A percentile compares a stretch with the other conserved stretches of the same genome.
Conservation (phyloP, 2,329 filamentous ascomycete genomes). For the Fusarium sacchari region DNA sequence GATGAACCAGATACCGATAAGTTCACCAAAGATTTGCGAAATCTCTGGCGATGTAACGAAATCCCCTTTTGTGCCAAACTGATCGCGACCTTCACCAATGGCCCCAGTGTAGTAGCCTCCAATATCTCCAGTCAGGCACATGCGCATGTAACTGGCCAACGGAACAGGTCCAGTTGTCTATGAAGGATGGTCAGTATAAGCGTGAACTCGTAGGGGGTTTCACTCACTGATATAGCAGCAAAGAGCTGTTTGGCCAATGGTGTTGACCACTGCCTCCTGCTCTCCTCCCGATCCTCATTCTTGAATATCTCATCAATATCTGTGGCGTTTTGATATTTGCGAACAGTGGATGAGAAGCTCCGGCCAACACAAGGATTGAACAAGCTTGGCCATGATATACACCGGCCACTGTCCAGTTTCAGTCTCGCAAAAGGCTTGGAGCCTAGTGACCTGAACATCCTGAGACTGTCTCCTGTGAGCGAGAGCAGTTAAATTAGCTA, state of each 20-base stretch:
- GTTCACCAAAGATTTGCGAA: constrained; percentile 94
- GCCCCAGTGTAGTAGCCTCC: constrained; percentile 93
- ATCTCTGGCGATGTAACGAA: constrained; percentile 98
- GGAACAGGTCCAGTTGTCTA: constrained; percentile 86
- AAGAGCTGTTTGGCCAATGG: constrained; percentile 88
- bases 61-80: constrained; percentile 92
- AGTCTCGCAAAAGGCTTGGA: constrained; percentile 19
- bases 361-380: constrained; percentile 24
- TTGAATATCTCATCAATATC: constrained; percentile 24
- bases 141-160: constrained; percentile 95
- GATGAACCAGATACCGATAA: constrained; percentile 93
- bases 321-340: constrained; percentile 21
- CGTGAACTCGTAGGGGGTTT: too few relatives aligned
- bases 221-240: constrained; percentile 80
- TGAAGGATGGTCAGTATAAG: not conserved
- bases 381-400: constrained; percentile 9
- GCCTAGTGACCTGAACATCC: constrained; percentile 35
- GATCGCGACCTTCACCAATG: constrained; percentile 75
- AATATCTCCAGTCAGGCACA: constrained; percentile 91
- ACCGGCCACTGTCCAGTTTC: constrained; percentile 19
- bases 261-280: constrained; percentile 83
- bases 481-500: not conserved
- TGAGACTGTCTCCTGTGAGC: not conserved
- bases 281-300: constrained; percentile 23
- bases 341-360: constrained; percentile 42